Percentiles rank a stretch among this genome's conserved stretches.
Conservation (phyloP, 2,329 filamentous ascomycete genomes). For the Aspergillus sp. region DNA sequence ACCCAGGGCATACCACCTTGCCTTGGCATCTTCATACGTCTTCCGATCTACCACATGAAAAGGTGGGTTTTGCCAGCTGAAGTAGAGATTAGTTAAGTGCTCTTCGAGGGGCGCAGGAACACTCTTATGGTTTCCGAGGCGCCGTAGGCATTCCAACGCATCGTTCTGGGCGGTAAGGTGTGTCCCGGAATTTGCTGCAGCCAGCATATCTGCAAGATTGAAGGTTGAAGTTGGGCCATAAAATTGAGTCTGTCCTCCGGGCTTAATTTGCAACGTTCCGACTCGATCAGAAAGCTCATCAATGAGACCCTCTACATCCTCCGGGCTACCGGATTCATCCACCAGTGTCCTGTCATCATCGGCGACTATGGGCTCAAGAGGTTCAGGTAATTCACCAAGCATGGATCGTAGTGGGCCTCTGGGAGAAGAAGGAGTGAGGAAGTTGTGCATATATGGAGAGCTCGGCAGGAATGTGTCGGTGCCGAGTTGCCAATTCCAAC, state of each 20-base stretch:
- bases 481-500: not conserved
- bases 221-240: constrained; percentile 2
- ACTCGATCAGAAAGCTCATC: constrained; percentile 2
- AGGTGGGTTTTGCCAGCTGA: constrained; percentile 42
- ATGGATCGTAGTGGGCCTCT: not conserved
- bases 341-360: not conserved
- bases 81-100: constrained; percentile 40
- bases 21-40: constrained; percentile 21
- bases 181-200: not conserved
- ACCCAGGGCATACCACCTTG: constrained; percentile 16
- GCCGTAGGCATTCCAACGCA: constrained; percentile 12
- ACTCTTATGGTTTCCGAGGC: constrained; percentile 26
- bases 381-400: not conserved
- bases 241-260: not conserved
- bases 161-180: not conserved
- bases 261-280: not conserved
- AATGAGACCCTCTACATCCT: not conserved
- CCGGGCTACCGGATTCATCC: not conserved
- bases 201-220: constrained; percentile 1
- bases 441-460: not conserved
- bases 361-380: not conserved
- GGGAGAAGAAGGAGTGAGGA: not conserved
- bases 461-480: not conserved
- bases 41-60: constrained; percentile 37
- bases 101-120: constrained; percentile 31